Evolutionary conservation across 129 eudicot genomes (phyloP).

Genomic region (Scalesia atractyloides): DNA sequence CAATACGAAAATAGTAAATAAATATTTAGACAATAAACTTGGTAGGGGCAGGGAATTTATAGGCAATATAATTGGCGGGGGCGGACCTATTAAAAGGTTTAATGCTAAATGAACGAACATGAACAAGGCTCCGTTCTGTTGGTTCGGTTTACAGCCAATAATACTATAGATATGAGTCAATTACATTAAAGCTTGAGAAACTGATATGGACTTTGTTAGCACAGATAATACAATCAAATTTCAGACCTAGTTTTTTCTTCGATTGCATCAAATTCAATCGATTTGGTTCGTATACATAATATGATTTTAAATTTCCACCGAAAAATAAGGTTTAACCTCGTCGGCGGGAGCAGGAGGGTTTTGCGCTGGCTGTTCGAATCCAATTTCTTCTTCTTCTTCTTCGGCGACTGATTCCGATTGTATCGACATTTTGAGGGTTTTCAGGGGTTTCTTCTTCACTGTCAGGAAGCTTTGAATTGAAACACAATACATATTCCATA

Average conservation of each 20-base stretch:
- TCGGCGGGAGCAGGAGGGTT: slow-evolving; percentile 62
- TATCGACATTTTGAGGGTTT: slow-evolving; percentile 39
- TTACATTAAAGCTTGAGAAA: not conserved
- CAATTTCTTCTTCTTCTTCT: slow-evolving; percentile 35
- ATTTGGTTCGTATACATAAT: too few relatives aligned
- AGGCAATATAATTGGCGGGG: too few relatives aligned
- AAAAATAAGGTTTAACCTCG: too few relatives aligned
- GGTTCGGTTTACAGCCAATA: too few relatives aligned
- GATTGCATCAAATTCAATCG: not conserved
- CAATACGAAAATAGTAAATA: too few relatives aligned
- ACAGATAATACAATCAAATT: not conserved
- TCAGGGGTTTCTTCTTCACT: not conserved
- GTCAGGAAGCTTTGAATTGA: not conserved
- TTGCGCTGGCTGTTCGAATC: slow-evolving; percentile 32
- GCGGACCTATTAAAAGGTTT: too few relatives aligned
- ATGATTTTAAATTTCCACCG: too few relatives aligned
- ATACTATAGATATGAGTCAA: not conserved
- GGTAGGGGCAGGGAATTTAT: too few relatives aligned
- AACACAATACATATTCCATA: not conserved
- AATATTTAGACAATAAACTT: too few relatives aligned
- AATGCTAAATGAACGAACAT: too few relatives aligned
- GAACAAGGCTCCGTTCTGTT: too few relatives aligned
- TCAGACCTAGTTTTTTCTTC: not conserved
- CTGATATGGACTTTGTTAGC: not conserved
- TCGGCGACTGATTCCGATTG: slow-evolving; percentile 29